Conservation (phyloP, 2,329 filamentous ascomycete species). For the Dichotomopilus funicola region DNA sequence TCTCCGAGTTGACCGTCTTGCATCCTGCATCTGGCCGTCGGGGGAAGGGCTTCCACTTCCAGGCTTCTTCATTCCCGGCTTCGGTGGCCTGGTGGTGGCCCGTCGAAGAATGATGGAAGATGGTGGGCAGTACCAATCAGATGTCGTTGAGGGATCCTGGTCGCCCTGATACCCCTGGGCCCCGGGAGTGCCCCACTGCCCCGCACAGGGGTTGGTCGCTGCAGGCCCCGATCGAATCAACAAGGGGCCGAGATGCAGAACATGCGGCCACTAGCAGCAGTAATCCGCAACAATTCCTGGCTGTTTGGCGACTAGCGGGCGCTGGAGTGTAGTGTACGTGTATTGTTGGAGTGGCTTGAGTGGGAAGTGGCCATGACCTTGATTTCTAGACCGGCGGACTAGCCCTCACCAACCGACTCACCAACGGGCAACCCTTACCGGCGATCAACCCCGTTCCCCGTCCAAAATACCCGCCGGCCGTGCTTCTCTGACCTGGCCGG, state of each 20-base stretch:
- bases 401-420: background rate
- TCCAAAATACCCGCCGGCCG: slow-evolving; percentile 35
- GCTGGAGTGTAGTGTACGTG: too few species aligned
- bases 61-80: too few species aligned
- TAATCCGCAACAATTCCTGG: too few species aligned
- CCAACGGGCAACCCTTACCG: slow-evolving; percentile 27
- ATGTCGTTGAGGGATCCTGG: too few species aligned
- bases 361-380: too few species aligned
- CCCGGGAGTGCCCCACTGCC: background rate
- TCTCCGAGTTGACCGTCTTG: background rate
- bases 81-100: too few species aligned
- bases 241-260: background rate
- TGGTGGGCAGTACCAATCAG: too few species aligned
- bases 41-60: background rate
- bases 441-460: slow-evolving; percentile 36
- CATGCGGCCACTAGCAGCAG: too few species aligned
- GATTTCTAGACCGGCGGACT: too few species aligned
- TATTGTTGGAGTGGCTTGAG: too few species aligned
- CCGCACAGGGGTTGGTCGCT: slow-evolving; percentile 7
- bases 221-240: slow-evolving; percentile 8
- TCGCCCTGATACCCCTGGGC: background rate
- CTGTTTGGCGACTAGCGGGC: too few species aligned
- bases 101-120: too few species aligned
- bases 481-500: slow-evolving; percentile 44
- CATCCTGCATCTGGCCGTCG: slow-evolving; percentile 11